Percentiles rank a stretch among this genome's conserved stretches.
These are phyloP conservation scores for Nakaseomyces kungkrabaensis DNA, from an alignment of 1,139 yeast genomes.

Conservation along the genomic window DNA sequence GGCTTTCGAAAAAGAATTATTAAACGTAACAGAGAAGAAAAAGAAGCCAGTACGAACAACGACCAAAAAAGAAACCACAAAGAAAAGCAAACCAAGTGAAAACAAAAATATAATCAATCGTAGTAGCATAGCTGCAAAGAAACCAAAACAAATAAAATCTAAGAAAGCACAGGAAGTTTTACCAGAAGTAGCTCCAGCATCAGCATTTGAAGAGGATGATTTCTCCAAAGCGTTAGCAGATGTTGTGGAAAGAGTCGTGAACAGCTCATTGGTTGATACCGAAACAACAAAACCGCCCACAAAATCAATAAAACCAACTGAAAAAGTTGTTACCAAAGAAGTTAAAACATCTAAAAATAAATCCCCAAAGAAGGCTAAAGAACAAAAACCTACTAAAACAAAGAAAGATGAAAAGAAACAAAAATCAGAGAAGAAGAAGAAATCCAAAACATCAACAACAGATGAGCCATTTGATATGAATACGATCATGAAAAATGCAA, in stretches of 20 bases:
- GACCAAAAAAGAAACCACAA: constrained; percentile 7
- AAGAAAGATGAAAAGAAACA: neutral
- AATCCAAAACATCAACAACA: constrained; percentile 9
- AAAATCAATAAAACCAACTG: neutral
- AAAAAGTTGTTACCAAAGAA: neutral
- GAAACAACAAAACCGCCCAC: neutral
- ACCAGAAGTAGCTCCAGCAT: constrained; percentile 5
- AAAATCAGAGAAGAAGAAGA: constrained; percentile 2
- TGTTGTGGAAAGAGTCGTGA: constrained; percentile 29
- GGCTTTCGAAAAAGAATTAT: constrained; percentile 26
- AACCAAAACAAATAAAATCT: neutral
- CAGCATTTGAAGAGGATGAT: constrained; percentile 19
- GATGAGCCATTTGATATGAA: constrained; percentile 45
- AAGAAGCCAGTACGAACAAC: constrained; percentile 7
- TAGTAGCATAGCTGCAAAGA: neutral
- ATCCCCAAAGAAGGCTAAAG: neutral
- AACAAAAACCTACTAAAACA: neutral
- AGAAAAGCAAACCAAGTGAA: neutral
- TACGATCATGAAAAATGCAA: constrained; percentile 63
- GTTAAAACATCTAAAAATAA: neutral
- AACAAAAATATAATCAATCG: neutral
- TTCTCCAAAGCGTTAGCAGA: constrained; percentile 28
- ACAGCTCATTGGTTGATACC: constrained; percentile 18
- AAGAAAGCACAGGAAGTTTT: constrained; percentile 8
- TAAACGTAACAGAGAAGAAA: constrained; percentile 8